Percentiles rank a stretch among this genome's conserved stretches.
phyloP scores from a whole-genome alignment of 352 stramenopile genomes.

The Phytophthora lateralis region DNA sequence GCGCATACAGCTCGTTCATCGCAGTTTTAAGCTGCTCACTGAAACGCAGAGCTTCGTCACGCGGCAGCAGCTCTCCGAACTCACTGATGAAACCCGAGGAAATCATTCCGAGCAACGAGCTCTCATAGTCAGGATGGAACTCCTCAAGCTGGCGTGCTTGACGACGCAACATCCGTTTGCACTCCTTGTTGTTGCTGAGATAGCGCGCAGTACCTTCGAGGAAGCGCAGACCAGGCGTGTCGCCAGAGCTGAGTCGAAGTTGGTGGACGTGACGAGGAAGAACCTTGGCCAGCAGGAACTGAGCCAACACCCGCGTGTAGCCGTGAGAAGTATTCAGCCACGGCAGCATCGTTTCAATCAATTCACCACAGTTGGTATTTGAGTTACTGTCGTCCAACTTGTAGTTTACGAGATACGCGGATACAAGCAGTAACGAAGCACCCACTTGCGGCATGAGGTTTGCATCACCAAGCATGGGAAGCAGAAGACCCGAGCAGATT shows the following conservation, averaged over 20 bases:
- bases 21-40: slow-evolving; percentile 64
- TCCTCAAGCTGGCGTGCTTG: slow-evolving; percentile 66
- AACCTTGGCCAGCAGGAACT: slow-evolving; percentile 72
- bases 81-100: slow-evolving; percentile 70
- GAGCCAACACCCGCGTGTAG: slow-evolving; percentile 81
- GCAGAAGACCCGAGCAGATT: slow-evolving; percentile 45
- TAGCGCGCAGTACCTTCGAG: slow-evolving; percentile 60
- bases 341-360: slow-evolving; percentile 61
- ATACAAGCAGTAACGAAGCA: slow-evolving; percentile 66
- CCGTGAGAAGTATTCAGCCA: slow-evolving; percentile 84
- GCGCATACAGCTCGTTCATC: slow-evolving; percentile 72
- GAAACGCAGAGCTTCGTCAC: slow-evolving; percentile 58
- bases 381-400: slow-evolving; percentile 36
- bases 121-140: slow-evolving; percentile 73
- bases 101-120: slow-evolving; percentile 72
- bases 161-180: slow-evolving; percentile 81
- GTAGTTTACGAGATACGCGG: slow-evolving; percentile 41
- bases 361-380: slow-evolving; percentile 31
- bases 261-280: slow-evolving; percentile 67
- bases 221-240: slow-evolving; percentile 46
- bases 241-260: slow-evolving; percentile 12
- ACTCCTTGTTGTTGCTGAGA: slow-evolving; percentile 84
- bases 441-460: slow-evolving; percentile 80
- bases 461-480: slow-evolving; percentile 68
- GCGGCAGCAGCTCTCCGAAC: slow-evolving; percentile 73